Base-by-base conservation (phyloP, 306 rosid species). In the Dalbergia cochinchinensis region DNA sequence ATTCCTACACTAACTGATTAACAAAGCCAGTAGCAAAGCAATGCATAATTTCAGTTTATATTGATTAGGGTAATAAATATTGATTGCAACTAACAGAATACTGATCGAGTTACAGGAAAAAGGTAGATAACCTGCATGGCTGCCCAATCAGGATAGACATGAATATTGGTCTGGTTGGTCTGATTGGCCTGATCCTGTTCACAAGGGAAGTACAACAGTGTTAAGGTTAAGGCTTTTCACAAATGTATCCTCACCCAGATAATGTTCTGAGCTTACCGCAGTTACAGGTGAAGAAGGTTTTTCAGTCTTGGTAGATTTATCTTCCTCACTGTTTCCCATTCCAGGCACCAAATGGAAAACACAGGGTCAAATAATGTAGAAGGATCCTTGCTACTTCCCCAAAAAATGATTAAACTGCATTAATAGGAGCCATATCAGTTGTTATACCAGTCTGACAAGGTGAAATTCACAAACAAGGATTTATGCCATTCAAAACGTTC, bases 101-200 rank as follows among this genome's bases (percentile, higher is more conserved):
- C 16, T 34, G 73, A 50, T 12, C 54, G 10, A 73, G 65, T 35
- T 9, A 18, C 60, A 71, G 75, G 60, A 57, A 66, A 26, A 66
- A 26, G 57, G 34, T 35, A 47, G 59, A 34, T 73, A 81, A 94
- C 99, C 97, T 94, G 99, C 97, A 94, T 87, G 55, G 97, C 90
- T 16, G 95, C 92, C 99, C 99, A 94, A 81, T 94, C 99, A 82
- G 92, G 97, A 87, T 90, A 89, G 54, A 87, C 91, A 48, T 94
- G 91, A 79, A 88, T 1, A 71, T 83, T 90, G 42, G 89, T 14
- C 84, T 89, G 95, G 85, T 81, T 82, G 18, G 81, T 61, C 77
- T 54, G 89, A 71, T 70, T 81, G 42, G 86, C 67, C 71, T 85
- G 93, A 85, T 92, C 92, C 97, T 94, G 87, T 72, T 72, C 70